These are phyloP conservation scores for Pseudogymnoascus sp. DNA, from an alignment of 2,329 filamentous ascomycete species.

Conservation along the genomic window DNA sequence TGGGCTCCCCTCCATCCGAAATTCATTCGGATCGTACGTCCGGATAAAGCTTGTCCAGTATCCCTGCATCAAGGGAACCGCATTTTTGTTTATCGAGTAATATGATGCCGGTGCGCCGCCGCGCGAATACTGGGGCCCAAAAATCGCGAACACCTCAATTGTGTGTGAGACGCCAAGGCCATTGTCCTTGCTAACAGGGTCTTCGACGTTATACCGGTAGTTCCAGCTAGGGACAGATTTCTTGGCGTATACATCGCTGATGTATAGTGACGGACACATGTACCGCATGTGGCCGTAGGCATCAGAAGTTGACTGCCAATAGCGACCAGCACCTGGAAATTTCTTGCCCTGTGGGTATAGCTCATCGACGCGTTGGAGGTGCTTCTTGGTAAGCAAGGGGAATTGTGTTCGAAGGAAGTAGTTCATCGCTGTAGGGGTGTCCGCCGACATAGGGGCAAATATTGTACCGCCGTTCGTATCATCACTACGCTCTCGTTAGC, in stretches of 20 bases:
- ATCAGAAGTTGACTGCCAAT: conserved; percentile 50
- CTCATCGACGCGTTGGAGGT: conserved; percentile 43
- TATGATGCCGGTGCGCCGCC: conserved; percentile 48
- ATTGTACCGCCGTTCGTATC: conserved; percentile 59
- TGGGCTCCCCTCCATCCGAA: conserved; percentile 38
- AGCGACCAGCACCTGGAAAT: conserved; percentile 41
- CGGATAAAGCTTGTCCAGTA: conserved; percentile 72
- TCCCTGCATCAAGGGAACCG: conserved; percentile 54
- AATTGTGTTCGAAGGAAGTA: conserved; percentile 51
- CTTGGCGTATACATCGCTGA: conserved; percentile 26
- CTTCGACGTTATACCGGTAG: conserved; percentile 60
- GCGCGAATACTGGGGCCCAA: conserved; percentile 50
- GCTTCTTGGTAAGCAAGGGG: conserved; percentile 41
- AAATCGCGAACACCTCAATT: conserved; percentile 58
- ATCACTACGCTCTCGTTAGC: conserved; percentile 29
- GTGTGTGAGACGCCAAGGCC: conserved; percentile 62
- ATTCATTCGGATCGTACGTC: conserved; percentile 55
- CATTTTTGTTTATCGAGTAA: conserved; percentile 42
- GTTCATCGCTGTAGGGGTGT: conserved; percentile 40
- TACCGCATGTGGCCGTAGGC: conserved; percentile 60
- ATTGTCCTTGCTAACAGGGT: conserved; percentile 40
- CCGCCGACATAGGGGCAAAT: conserved; percentile 45
- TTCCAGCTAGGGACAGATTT: conserved; percentile 44
- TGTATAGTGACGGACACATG: conserved; percentile 52
- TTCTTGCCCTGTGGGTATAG: conserved; percentile 45